Evolutionary conservation across 768 basidiomycete genomes (phyloP), one percentile per base, ranked within the genome.

Genomic region (Lactarius hengduanensis): DNA sequence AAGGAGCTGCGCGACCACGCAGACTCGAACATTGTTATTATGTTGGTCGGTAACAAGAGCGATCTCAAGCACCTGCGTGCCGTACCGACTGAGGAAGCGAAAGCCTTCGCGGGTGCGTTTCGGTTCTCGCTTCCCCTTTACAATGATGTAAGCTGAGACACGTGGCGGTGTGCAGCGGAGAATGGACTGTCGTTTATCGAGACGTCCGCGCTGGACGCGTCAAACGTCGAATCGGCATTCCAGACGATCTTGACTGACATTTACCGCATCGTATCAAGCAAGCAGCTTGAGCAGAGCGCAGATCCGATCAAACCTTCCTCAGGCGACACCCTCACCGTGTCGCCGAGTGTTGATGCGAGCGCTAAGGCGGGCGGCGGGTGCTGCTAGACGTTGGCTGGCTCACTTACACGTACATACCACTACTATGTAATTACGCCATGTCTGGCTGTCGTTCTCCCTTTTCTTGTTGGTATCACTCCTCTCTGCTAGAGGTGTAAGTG

Each of bases 181-280:
- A 94, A 96, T 74, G 88, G 88, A 26, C 78, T 98, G 72, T 92
- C 90, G 63, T 96, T 96, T 83, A 96, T 99, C 71, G 96, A 99
- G 83, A 99, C 96, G 67, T 99, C 96, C 74, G 96, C 96, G 80
- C 88, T 98, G 85, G 97, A 99, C 87, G 94, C 96, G 73, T 96
- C 94, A 59, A 97, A 98, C 80, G 96, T 99, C 78, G 96, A 98
- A 80, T 80, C 85, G 64, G 97, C 96, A 59, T 99, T 99, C 88
- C 95, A 98, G 77, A 94, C 87, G 65, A 98, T 98, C 75, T 83
- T 99, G 68, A 88, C 91, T 55, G 97, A 98, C 71, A 97, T 99
- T 77, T 98, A 98, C 83, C 92, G 90, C 74, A 94, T 98, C 76
- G 94, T 95, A 43, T 98, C 96, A 61, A 91, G 87, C 84, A 98